Percentiles rank a stretch among this genome's conserved stretches.
Conservation (phyloP, 495 filamentous ascomycete species). For the Talaromyces nanjingensis region DNA sequence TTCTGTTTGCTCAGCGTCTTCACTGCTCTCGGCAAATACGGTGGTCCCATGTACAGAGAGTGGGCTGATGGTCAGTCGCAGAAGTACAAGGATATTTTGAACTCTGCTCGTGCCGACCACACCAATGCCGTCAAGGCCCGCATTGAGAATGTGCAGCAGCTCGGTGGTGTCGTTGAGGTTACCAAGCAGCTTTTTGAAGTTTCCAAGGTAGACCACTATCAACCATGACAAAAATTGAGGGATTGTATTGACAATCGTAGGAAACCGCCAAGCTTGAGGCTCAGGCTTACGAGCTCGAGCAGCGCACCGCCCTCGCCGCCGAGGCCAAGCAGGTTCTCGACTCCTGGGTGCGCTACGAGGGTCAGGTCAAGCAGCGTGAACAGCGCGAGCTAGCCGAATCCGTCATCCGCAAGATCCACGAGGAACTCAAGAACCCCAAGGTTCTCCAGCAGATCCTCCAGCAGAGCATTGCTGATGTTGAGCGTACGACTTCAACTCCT, state of each 20-base stretch:
- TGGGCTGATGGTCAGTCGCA: constrained; percentile 83
- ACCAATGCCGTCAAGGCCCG: constrained; percentile 87
- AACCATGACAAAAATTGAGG: neutral
- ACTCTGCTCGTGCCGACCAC: constrained; percentile 87
- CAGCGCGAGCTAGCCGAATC: constrained; percentile 89
- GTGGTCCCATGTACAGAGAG: constrained; percentile 81
- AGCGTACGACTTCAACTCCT: too few species aligned
- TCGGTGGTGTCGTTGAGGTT: constrained; percentile 87
- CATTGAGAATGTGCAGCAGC: constrained; percentile 87
- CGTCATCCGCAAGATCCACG: constrained; percentile 92
- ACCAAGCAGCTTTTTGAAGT: constrained; percentile 96
- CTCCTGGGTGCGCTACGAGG: constrained; percentile 97
- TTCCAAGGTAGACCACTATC: constrained; percentile 61
- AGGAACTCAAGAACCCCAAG: constrained; percentile 97
- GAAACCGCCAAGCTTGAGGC: constrained; percentile 96
- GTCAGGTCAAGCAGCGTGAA: constrained; percentile 96
- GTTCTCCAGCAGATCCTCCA: constrained; percentile 88
- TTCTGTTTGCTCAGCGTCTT: constrained; percentile 86
- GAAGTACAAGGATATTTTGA: constrained; percentile 89
- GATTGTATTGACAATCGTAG: constrained; percentile 36
- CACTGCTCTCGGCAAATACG: constrained; percentile 81
- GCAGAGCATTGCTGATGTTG: constrained; percentile 91
- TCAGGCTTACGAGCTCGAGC: constrained; percentile 92
- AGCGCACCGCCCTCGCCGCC: constrained; percentile 76
- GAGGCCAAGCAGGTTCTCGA: constrained; percentile 96